These are phyloP conservation scores for Fusarium fujikuroi DNA, from an alignment of 2,329 filamentous ascomycete genomes.

Conservation along the genomic window DNA sequence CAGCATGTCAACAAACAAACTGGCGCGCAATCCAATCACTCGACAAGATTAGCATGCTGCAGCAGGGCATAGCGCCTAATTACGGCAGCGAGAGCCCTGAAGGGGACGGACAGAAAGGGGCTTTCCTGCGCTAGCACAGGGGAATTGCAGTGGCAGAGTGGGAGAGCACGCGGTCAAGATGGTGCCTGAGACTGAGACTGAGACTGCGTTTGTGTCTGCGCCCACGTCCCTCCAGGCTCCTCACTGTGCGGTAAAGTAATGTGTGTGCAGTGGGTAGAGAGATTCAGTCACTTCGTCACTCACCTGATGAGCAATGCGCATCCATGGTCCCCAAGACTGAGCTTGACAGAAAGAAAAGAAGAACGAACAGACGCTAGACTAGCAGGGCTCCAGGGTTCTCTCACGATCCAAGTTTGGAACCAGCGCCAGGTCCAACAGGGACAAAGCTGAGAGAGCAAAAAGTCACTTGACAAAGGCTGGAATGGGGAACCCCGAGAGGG, in stretches of 20 bases:
- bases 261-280: background rate
- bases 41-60: slow-evolving; percentile 13
- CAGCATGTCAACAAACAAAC: slow-evolving; percentile 45
- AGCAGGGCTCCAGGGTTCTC: slow-evolving; percentile 27
- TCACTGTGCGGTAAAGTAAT: slow-evolving; percentile 16
- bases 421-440: slow-evolving; percentile 10
- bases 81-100: slow-evolving; percentile 27
- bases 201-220: background rate
- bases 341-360: background rate
- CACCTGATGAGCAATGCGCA: slow-evolving; percentile 38
- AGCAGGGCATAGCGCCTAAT: slow-evolving; percentile 39
- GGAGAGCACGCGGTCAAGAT: slow-evolving; percentile 30
- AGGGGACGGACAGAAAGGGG: slow-evolving; percentile 37
- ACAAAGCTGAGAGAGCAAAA: slow-evolving; percentile 15
- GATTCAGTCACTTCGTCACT: slow-evolving; percentile 28
- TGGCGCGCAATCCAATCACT: slow-evolving; percentile 38
- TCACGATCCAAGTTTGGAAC: slow-evolving; percentile 31
- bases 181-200: slow-evolving; percentile 39
- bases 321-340: slow-evolving; percentile 32
- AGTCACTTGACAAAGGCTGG: slow-evolving; percentile 44
- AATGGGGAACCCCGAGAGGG: slow-evolving; percentile 40
- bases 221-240: background rate
- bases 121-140: slow-evolving; percentile 39
- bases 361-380: background rate
- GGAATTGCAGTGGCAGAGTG: slow-evolving; percentile 29